Evolutionary conservation across 2,329 filamentous ascomycete genomes (phyloP), one percentile per base, ranked within the genome.

Genomic region (Capronia coronata): DNA sequence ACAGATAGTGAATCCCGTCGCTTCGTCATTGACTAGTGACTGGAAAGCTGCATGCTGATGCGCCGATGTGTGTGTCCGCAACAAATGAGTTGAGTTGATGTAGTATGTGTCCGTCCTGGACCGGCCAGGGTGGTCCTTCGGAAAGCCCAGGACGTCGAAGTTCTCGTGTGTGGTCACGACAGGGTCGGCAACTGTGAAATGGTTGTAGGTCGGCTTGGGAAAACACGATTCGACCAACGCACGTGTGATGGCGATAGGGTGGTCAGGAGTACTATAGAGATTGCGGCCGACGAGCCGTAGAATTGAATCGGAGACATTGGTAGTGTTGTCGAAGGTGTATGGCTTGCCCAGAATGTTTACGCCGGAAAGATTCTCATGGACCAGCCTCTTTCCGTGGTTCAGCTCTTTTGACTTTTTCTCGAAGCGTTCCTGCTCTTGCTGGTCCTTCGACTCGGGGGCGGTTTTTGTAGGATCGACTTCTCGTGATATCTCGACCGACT

Each of bases 81-180:
- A 73, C 1, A 98, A 82, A 0, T 86, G 94, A 44, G 80, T 71
- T 58, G 83, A 74, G 70, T 95, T 95, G 63, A 98, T 71, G 68
- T 98, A 98, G 74, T 97, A 98, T 1, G 93, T 97, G 69, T 98
- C 93, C 11, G 87, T 91, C 59, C 80, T 81, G 58, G 80, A 86
- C 43, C 93, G 84, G 52, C 93, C 93, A 2, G 89, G 86, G 62
- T 98, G 93, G 65, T 96, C 86, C 5, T 75, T 63, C 0, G 90
- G 85, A 64, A 98, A 97, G 38, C 90, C 90, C 6, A 98, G 75
- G n/a, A 90, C 93, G 69, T 98, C 93, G 65, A 98, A 98, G 67
- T 98, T 98, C 64, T 96, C 86, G 9, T 75, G 70, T 1, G 87
- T 86, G 27, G 84, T 83, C 19, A 97, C 93, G 34, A 96, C 82